These are phyloP conservation scores for Cladosporium velox DNA, from an alignment of 2,329 filamentous ascomycete species.

Conservation along the genomic window DNA sequence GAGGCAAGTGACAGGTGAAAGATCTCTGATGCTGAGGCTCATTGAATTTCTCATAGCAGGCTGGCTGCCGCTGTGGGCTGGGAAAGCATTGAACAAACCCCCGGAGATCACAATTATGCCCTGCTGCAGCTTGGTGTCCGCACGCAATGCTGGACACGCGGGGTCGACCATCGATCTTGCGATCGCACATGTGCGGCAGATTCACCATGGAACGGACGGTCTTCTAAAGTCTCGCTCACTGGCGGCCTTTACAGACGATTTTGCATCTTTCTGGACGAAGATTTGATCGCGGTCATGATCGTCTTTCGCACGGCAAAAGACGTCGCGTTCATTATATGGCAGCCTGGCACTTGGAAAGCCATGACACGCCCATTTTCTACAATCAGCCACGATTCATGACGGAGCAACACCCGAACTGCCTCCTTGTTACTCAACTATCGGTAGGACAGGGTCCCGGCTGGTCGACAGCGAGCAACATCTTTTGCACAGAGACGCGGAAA, in stretches of 20 bases:
- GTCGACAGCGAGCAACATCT: not conserved
- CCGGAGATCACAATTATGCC: not conserved
- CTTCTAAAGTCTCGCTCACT: not conserved
- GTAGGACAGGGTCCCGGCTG: not conserved
- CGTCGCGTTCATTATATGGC: not conserved
- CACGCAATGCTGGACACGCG: not conserved
- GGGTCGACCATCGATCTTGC: not conserved
- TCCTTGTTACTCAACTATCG: not conserved
- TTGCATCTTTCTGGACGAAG: not conserved
- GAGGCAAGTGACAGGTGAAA: slow-evolving; percentile 5
- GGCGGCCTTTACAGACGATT: not conserved
- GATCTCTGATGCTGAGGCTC: not conserved
- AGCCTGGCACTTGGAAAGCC: not conserved
- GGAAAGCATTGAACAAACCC: not conserved
- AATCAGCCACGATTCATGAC: not conserved
- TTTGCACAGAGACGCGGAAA: not conserved
- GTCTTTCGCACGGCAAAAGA: not conserved
- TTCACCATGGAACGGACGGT: not conserved
- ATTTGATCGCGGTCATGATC: not conserved
- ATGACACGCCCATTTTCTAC: not conserved
- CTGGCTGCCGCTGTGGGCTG: not conserved
- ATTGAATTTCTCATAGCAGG: not conserved
- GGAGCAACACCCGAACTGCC: not conserved
- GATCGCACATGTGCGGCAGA: not conserved
- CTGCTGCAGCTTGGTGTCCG: not conserved